Conservation (phyloP, 495 filamentous ascomycete genomes). For the Annulohypoxylon moriforme region DNA sequence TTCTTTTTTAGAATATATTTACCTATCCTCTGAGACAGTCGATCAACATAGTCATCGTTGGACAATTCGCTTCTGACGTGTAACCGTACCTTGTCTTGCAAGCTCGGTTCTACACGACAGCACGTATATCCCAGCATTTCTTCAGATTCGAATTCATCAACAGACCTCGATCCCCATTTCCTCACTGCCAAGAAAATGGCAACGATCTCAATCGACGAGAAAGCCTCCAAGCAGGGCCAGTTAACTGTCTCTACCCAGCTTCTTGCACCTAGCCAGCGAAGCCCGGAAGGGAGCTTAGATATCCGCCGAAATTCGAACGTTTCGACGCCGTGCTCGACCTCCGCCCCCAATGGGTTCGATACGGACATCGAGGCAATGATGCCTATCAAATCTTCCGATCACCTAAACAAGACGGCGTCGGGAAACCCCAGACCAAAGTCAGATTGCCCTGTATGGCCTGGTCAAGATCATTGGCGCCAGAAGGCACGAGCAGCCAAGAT, state of each 20-base stretch:
- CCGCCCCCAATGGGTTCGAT: slow-evolving; percentile 57
- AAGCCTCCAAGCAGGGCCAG: slow-evolving; percentile 44
- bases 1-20: slow-evolving; percentile 19
- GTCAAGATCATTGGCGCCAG: slow-evolving; percentile 61
- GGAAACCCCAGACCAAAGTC: slow-evolving; percentile 47
- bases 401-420: slow-evolving; percentile 48
- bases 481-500: slow-evolving; percentile 62
- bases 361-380: slow-evolving; percentile 62
- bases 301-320: slow-evolving; percentile 47
- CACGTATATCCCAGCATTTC: slow-evolving; percentile 22
- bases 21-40: background rate
- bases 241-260: slow-evolving; percentile 49
- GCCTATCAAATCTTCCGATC: slow-evolving; percentile 42
- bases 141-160: background rate
- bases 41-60: background rate
- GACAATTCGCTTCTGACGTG: background rate
- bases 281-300: slow-evolving; percentile 26
- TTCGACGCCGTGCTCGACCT: slow-evolving; percentile 53
- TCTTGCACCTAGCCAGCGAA: slow-evolving; percentile 38
- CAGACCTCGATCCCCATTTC: background rate
- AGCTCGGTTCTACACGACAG: slow-evolving; percentile 10
- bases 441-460: slow-evolving; percentile 62
- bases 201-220: slow-evolving; percentile 34
- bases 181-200: slow-evolving; percentile 31
- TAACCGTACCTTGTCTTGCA: background rate